Evolutionary conservation across 2,329 filamentous ascomycete species (phyloP).

Genomic region (Claviceps paspali): DNA sequence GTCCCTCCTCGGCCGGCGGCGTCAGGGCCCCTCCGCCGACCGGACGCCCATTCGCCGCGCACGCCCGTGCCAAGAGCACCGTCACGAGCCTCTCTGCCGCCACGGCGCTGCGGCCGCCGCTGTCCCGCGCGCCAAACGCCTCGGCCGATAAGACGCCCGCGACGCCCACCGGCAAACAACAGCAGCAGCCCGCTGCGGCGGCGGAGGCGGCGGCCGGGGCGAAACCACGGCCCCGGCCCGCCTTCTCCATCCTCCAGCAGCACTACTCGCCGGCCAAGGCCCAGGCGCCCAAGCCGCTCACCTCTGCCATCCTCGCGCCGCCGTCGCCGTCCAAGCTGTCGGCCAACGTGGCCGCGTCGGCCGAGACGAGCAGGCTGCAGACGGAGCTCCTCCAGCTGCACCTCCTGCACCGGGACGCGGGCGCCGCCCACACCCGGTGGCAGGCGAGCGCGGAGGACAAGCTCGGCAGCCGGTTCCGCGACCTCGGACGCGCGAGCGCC

Average conservation of each 20-base stretch:
- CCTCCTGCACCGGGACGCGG: slow-evolving; percentile 42
- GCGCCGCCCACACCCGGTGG: slow-evolving; percentile 32
- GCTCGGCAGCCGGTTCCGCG: slow-evolving; percentile 30
- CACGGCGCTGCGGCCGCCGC: slow-evolving; percentile 16
- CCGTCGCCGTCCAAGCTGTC: slow-evolving; percentile 47
- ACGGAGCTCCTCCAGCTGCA: slow-evolving; percentile 51
- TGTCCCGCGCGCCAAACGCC: slow-evolving; percentile 11
- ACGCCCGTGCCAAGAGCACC: slow-evolving; percentile 19
- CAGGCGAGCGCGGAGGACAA: slow-evolving; percentile 36
- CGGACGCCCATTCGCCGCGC: slow-evolving; percentile 9
- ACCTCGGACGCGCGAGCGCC: slow-evolving; percentile 19
- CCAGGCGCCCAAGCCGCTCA: slow-evolving; percentile 45
- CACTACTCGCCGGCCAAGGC: slow-evolving; percentile 52
- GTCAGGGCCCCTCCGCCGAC: slow-evolving; percentile 8
- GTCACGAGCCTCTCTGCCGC: slow-evolving; percentile 13
- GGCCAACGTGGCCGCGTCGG: slow-evolving; percentile 41
- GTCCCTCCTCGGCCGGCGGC: slow-evolving; percentile 15
- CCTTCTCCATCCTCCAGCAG: slow-evolving; percentile 49
- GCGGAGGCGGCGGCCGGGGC: no score
- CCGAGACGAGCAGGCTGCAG: slow-evolving; percentile 43
- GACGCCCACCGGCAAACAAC: slow-evolving; percentile 4
- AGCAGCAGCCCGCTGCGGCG: slow-evolving; percentile 10
- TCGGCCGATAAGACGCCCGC: slow-evolving; percentile 10
- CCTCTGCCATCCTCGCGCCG: slow-evolving; percentile 39
- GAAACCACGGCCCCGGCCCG: slow-evolving; percentile 28